A percentile compares a stretch with the other conserved stretches of the same genome.
phyloP scores from a whole-genome alignment of 192 early-diverging fungal species.

The Podila epigama region DNA sequence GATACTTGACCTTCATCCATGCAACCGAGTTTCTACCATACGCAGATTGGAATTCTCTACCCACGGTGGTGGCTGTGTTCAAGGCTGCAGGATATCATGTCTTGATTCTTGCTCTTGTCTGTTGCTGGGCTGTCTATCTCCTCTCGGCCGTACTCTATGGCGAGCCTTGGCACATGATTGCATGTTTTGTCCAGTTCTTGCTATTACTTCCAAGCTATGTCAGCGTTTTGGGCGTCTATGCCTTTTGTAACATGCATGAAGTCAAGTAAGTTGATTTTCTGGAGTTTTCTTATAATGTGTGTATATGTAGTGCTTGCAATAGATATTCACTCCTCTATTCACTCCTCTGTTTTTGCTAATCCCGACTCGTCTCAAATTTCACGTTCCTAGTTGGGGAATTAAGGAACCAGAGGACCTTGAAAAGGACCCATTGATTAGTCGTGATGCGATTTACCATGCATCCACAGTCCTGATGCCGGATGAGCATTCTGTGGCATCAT shows the following conservation, averaged over 20 bases:
- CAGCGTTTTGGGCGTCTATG: conserved; percentile 41
- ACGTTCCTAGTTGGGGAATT: conserved; percentile 51
- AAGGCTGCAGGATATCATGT: conserved; percentile 47
- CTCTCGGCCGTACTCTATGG: conserved; percentile 29
- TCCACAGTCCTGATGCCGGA: conserved; percentile 47
- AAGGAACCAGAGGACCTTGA: conserved; percentile 48
- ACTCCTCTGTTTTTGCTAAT: background rate
- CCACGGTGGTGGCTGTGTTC: conserved; percentile 33
- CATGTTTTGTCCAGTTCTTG: conserved; percentile 43
- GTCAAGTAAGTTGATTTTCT: conserved; percentile 33
- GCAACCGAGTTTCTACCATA: conserved; percentile 40
- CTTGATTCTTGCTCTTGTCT: conserved; percentile 36
- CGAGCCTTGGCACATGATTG: conserved; percentile 48
- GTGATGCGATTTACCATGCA: conserved; percentile 43
- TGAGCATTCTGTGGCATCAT: conserved; percentile 13
- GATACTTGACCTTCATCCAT: conserved; percentile 38
- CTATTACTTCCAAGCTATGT: conserved; percentile 40
- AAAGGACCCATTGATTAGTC: conserved; percentile 41
- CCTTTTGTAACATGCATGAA: conserved; percentile 50
- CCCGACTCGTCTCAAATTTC: too few species aligned
- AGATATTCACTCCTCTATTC: background rate
- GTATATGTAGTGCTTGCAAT: too few species aligned
- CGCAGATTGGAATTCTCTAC: conserved; percentile 31
- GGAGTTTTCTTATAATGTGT: background rate
- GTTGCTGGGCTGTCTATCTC: conserved; percentile 38